Base-by-base conservation (phyloP, 345 rosid genomes). In the Syzygium aromaticum region DNA sequence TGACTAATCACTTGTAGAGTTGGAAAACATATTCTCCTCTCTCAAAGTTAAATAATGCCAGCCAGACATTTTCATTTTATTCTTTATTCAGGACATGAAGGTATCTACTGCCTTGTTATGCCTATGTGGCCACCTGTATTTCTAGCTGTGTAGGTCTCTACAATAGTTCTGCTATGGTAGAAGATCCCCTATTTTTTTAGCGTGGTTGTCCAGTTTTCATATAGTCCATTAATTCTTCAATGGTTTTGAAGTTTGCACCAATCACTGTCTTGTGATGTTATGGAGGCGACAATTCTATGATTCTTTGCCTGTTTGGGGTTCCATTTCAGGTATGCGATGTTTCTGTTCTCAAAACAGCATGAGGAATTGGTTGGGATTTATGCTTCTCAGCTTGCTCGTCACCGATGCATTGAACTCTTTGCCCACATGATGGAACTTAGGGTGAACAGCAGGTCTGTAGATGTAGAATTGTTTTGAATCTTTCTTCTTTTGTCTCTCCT, bases 371-470 rank as follows among this genome's bases (percentile, higher is more conserved):
- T 98, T 87, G 99, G 99, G 84, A 93, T 98, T 85, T 98, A 96
- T 92, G 98, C 99, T 87, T 96, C 99, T 88, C 98, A 98, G 92
- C 99, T 98, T 92, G 98, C 96, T 84, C 88, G 88, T 86, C 98
- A 96, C 89, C 99, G 96, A 86, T 98, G 99, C 91, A 88, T 96
- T 87, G 99, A 98, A 89, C 98, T 98, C 89, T 98, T 95, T 89
- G 99, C 96, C 89, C 97, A 96, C 93, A 96, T 98, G 99, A 98
- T 98, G 99, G 99, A 96, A 90, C 91, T 93, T 88, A 93, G 99
- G 95, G 88, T 96, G 86, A 91, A 93, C 87, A 93, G 97, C 96
- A 96, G 99, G 99, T 96, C 82, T 73, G 82, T 38, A 73, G 2
- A 91, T 80, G 5, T 87, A 56, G 38, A 54, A 67, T 67, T 33